Base-by-base conservation (phyloP, 352 stramenopile species). In the Pythium monospermum region DNA sequence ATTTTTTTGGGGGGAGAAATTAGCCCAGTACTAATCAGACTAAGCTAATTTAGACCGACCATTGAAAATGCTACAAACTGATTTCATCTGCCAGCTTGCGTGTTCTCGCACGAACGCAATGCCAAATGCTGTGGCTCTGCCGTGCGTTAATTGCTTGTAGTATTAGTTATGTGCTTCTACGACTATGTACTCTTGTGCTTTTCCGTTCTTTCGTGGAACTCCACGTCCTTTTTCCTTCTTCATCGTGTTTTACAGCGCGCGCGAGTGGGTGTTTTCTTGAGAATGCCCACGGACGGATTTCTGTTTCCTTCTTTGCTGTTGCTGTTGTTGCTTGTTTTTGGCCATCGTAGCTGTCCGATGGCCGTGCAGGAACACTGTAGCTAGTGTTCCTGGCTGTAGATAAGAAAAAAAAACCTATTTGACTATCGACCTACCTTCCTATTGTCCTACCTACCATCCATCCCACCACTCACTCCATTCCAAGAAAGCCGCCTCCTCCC, bases 341-440 rank as follows among this genome's bases (percentile, higher is more conserved):
- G 19, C 30, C 37, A 55, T 47, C 28, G 30, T 46, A 40, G 15
- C 39, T 41, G n/a, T 31, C 48, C 28, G 39, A 48, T 55, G 25
- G 37, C 47, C 10, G 4, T 22, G n/a, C n/a, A n/a, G n/a, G n/a
- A n/a, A n/a, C n/a, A n/a, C n/a, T n/a, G n/a, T n/a, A n/a, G n/a
- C n/a, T n/a, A n/a, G n/a, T n/a, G n/a, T n/a, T n/a, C n/a, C n/a
- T n/a, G n/a, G n/a, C n/a, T n/a, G n/a, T n/a, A n/a, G n/a, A n/a
- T n/a, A n/a, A n/a, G n/a, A n/a, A n/a, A 56, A 49, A 30, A 40
- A 56, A 61, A 56, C 46, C 44, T 56, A 61, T 40, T 47, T 61
- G 54, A 56, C 54, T 61, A 61, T 61, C 46, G 46, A 61, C 46
- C 54, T 61, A 61, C 54, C 42, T n/a, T n/a, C n/a, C 54, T 61